Percentiles rank a stretch among this genome's conserved stretches.
These are phyloP conservation scores for Sclerotinia spermophila DNA, from an alignment of 2,329 filamentous ascomycete species.

Conservation along the genomic window DNA sequence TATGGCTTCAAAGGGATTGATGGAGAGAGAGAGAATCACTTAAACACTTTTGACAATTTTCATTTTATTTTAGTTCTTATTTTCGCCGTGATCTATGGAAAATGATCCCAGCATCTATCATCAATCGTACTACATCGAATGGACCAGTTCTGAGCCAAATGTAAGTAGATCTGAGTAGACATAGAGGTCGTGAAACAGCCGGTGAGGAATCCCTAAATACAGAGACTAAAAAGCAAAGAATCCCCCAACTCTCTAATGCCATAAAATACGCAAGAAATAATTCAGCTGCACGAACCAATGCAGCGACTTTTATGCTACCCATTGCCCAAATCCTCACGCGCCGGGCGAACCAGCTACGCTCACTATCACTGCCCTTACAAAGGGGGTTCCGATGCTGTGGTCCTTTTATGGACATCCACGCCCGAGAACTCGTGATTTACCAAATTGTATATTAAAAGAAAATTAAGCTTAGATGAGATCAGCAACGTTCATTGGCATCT, in stretches of 20 bases:
- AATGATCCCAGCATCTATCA: constrained; percentile 29
- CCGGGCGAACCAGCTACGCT: constrained; percentile 39
- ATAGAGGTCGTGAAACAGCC: constrained; percentile 30
- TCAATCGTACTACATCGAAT: constrained; percentile 26
- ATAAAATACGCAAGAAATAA: constrained; percentile 32
- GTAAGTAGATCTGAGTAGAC: constrained; percentile 29
- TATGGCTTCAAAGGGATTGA: background rate
- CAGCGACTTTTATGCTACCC: constrained; percentile 38
- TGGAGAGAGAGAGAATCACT: background rate
- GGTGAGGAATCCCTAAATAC: constrained; percentile 35
- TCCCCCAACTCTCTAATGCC: constrained; percentile 37
- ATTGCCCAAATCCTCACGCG: constrained; percentile 35
- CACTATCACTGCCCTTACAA: constrained; percentile 36
- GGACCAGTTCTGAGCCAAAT: constrained; percentile 22
- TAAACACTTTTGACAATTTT: constrained; percentile 21
- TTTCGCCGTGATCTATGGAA: constrained; percentile 32
- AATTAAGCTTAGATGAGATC: constrained; percentile 61
- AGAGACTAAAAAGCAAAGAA: constrained; percentile 33
- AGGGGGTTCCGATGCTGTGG: constrained; percentile 26
- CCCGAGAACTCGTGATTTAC: constrained; percentile 36
- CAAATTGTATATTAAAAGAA: constrained; percentile 26
- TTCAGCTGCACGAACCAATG: constrained; percentile 27
- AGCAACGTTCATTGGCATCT: constrained; percentile 97
- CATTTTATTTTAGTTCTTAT: constrained; percentile 26
- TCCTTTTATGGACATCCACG: constrained; percentile 1